These are phyloP conservation scores for Fusarium fracticaudum DNA, from an alignment of 2,329 filamentous ascomycete species.

Conservation along the genomic window DNA sequence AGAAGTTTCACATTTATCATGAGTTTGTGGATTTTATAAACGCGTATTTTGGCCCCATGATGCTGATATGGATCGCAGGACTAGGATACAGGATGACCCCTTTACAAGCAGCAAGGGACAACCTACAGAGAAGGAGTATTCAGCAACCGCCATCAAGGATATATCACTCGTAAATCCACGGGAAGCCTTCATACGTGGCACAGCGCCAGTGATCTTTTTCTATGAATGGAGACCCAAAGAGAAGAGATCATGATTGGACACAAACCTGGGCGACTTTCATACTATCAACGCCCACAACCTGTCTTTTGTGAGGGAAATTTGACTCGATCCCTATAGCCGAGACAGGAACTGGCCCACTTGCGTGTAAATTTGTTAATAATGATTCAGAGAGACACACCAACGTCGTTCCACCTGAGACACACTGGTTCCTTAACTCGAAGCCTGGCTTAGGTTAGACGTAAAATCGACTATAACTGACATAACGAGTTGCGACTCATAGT, in stretches of 20 bases:
- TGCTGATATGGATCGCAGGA: background rate
- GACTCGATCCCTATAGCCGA: conserved; percentile 33
- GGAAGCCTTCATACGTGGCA: conserved; percentile 48
- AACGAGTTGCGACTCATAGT: conserved; percentile 43
- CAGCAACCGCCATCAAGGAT: conserved; percentile 46
- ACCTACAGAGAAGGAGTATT: conserved; percentile 22
- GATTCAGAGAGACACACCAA: conserved; percentile 44
- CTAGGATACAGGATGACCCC: conserved; percentile 34
- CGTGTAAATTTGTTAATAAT: conserved; percentile 39
- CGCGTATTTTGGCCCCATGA: background rate
- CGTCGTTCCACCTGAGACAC: conserved; percentile 43
- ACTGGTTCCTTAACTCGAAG: conserved; percentile 51
- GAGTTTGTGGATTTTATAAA: background rate
- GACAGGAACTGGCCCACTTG: conserved; percentile 43
- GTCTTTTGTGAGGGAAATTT: conserved; percentile 46
- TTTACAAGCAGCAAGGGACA: conserved; percentile 41
- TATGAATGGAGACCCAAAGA: conserved; percentile 30
- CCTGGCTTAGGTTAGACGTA: conserved; percentile 49
- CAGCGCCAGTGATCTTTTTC: conserved; percentile 44
- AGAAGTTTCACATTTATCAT: background rate
- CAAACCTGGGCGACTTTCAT: conserved; percentile 45
- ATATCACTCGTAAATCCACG: conserved; percentile 49
- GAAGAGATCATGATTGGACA: conserved; percentile 40
- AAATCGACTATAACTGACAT: conserved; percentile 47
- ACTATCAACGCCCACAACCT: conserved; percentile 44